Conservation (phyloP, 2,329 filamentous ascomycete genomes). For the Trichoderma asperellum region DNA sequence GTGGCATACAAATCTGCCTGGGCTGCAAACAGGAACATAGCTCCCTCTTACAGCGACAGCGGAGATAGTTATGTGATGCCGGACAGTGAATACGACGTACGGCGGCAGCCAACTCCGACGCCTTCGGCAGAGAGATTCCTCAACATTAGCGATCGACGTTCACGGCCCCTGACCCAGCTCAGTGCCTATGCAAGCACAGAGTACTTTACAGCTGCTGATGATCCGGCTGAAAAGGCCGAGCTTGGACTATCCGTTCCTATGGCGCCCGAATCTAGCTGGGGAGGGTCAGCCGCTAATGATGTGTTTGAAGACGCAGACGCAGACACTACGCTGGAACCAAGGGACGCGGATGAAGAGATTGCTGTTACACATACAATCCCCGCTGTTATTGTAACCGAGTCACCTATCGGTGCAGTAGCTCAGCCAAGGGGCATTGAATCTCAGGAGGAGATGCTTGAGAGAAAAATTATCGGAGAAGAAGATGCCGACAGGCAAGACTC, state of each 20-base stretch:
- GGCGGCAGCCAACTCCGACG: conserved; percentile 29
- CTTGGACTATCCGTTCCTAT: neutral
- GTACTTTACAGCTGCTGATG: conserved; percentile 10
- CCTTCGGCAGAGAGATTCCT: conserved; percentile 25
- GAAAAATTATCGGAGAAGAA: neutral
- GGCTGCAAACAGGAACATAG: conserved; percentile 46
- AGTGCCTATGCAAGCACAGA: conserved; percentile 12
- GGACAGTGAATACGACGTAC: conserved; percentile 24
- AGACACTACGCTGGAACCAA: neutral
- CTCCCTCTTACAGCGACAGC: conserved; percentile 46
- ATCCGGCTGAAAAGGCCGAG: neutral
- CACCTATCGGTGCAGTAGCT: neutral
- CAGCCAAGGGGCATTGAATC: neutral
- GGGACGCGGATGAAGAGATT: neutral
- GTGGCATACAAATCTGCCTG: conserved; percentile 42
- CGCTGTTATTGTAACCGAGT: conserved; percentile 16
- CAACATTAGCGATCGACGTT: conserved; percentile 23
- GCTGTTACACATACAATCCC: neutral
- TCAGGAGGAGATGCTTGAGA: neutral
- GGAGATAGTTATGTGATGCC: conserved; percentile 34
- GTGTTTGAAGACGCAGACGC: conserved; percentile 2
- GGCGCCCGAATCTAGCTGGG: conserved; percentile 2
- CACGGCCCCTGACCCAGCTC: conserved; percentile 1
- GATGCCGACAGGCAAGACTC: conserved; percentile 3
- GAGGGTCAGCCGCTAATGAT: conserved; percentile 3